These are phyloP conservation scores for Tympanopsis confertula DNA, from an alignment of 2,329 filamentous ascomycete genomes.

Conservation along the genomic window DNA sequence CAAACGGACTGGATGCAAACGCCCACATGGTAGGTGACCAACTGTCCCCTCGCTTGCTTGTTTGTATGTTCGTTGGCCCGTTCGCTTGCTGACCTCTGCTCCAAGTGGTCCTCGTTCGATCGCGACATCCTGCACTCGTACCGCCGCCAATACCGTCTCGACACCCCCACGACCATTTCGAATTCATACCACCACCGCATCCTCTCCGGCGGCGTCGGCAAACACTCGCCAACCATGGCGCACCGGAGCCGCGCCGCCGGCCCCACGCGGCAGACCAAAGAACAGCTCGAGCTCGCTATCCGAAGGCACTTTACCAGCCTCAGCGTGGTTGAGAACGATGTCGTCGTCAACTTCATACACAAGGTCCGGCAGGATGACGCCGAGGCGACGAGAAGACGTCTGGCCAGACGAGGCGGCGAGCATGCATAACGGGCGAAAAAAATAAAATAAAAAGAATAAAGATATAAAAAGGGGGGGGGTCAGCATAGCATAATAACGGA, in stretches of 20 bases:
- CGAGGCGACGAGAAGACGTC: conserved; percentile 16
- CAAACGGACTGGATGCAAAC: too few species aligned
- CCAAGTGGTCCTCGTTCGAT: conserved; percentile 59
- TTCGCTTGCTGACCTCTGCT: too few species aligned
- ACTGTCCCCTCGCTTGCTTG: too few species aligned
- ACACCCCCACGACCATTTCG: conserved; percentile 59
- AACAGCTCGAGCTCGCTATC: conserved; percentile 60
- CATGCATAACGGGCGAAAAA: conserved; percentile 1
- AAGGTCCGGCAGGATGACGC: conserved; percentile 48
- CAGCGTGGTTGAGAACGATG: conserved; percentile 70
- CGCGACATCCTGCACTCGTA: conserved; percentile 61
- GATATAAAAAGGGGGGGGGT: conserved; percentile 7
- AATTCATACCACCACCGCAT: conserved; percentile 50
- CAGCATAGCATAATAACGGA: conserved; percentile 7
- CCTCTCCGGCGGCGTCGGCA: conserved; percentile 52
- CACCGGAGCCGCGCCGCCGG: conserved; percentile 47
- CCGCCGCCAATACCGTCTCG: conserved; percentile 61
- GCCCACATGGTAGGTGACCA: too few species aligned
- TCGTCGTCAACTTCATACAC: conserved; percentile 70
- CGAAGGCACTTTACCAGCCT: conserved; percentile 76
- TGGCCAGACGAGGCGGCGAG: conserved; percentile 10
- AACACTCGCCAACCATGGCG: conserved; percentile 67
- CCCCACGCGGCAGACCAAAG: conserved; percentile 53
- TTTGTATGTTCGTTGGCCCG: too few species aligned
- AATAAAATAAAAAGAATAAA: conserved; percentile 8